Base-by-base conservation (phyloP, 2,329 filamentous ascomycete genomes). In the Colletotrichum horii region DNA sequence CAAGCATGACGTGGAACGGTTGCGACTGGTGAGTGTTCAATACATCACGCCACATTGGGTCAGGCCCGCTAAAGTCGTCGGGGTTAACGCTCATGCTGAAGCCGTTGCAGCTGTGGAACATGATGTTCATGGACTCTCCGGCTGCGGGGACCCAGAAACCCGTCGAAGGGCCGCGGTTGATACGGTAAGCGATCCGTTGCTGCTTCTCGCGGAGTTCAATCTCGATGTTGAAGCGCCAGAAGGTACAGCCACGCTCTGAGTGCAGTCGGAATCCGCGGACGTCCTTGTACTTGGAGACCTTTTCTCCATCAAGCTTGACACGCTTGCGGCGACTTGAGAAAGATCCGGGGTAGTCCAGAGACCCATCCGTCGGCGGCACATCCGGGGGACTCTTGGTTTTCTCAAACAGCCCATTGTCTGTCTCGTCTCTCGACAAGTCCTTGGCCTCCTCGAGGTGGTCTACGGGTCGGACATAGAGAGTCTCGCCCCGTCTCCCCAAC, bases 81-180 rank as follows among this genome's bases (percentile, higher is more conserved):
- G 95, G 87, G 77, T 98, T 93, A 28, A 94, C 94, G 72, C 91
- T 94, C 67, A 94, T 84, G 79, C 95, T 96, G 87, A 99, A 99
- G 3, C 97, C 97, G 83, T 99, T 99, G 87, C 97, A 98, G 83
- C 94, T 98, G 86, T 98, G 92, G 86, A 98, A 99, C 96, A 98
- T 98, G 83, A 98, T 95, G 85, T 98, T 98, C 97, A 99, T 99
- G 4, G 94, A 91, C 83, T 98, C 90, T 19, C 92, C 94, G 66
- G 89, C 91, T 36, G 94, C 94, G 7, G 97, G 97, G 1, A 99
- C 95, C 96, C 97, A 99, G 83, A 99, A 99, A 2, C 94, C 95
- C 68, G 95, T 93, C 4, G 95, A 92, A 8, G 96, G 96, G 1
- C 97, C 96, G 62, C 93, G 91, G 81, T 99, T 99, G 87, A 99